phyloP scores from a whole-genome alignment of 352 stramenopile species.

The Thraustochytrium striatum region DNA sequence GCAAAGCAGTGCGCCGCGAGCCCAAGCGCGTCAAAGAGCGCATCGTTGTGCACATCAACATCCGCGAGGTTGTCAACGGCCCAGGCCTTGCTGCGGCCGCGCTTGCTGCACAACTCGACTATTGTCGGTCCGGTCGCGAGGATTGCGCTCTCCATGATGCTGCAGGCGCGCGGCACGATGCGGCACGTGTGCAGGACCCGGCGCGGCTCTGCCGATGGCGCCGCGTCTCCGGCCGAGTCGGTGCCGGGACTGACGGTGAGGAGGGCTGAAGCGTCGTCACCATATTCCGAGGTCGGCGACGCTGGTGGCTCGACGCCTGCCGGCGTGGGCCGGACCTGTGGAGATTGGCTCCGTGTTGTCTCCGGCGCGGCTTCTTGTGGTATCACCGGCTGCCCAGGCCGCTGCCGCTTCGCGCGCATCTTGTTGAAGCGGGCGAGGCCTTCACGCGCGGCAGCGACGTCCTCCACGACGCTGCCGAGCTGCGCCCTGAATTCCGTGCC shows the following conservation, averaged over 20 bases:
- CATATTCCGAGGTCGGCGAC: too few relatives aligned
- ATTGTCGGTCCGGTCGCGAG: background rate
- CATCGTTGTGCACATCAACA: conserved; percentile 3
- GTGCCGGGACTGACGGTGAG: background rate
- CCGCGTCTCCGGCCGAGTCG: background rate
- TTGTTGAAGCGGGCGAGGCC: too few relatives aligned
- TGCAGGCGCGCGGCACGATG: conserved; percentile 2
- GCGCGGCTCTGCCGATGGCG: background rate
- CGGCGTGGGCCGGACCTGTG: too few relatives aligned
- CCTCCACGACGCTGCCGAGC: too few relatives aligned
- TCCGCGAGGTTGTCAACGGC: background rate
- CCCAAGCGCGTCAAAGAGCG: background rate
- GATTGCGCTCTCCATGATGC: conserved; percentile 14
- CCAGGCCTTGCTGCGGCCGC: background rate
- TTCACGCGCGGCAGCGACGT: too few relatives aligned
- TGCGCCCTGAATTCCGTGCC: too few relatives aligned
- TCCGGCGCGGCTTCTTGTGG: too few relatives aligned
- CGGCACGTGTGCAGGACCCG: background rate
- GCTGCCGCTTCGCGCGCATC: too few relatives aligned
- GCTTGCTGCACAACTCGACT: conserved; percentile 7
- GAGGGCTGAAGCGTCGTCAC: background rate
- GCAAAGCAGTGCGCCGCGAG: conserved; percentile 19
- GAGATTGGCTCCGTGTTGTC: too few relatives aligned
- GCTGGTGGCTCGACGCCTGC: too few relatives aligned
- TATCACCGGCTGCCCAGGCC: too few relatives aligned